Base-by-base conservation (phyloP, 495 filamentous ascomycete genomes). In the Cercophora newfieldiana region DNA sequence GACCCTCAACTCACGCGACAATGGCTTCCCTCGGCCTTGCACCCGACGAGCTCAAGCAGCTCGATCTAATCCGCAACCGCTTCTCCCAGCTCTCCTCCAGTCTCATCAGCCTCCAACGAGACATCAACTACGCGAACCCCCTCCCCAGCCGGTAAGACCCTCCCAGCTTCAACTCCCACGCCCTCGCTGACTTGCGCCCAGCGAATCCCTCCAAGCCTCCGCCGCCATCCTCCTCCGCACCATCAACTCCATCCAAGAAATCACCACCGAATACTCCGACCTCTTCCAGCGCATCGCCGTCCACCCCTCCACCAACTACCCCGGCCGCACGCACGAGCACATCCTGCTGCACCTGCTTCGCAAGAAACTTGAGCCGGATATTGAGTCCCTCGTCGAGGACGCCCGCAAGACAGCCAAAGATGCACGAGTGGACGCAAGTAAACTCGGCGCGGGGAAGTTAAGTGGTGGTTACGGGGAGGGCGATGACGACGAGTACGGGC, bases 311-410 rank as follows among this genome's bases (percentile, higher is more conserved):
- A 90, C 92, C 5, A 86, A 87, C 61, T 94, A 89, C 77, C 91
- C 91, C 10, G 86, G 89, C 12, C 87, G 87, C 50, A 88, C 85
- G 10, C 86, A 94, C 71, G 86, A 89, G 54, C 76, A 70, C 50
- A 77, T 88, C 4, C 84, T 94, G 1, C 75, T 83, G 7, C 81
- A 86, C 61, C 78, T 96, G 1, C 78, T 95, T 22, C 87, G 92
- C 21, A 95, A 94, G 77, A 94, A 94, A 74, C 84, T 90, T 22
- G 90, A 94, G 59, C 90, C 91, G 3, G 80, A 84, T 3, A 87
- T 92, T 26, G 90, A 92, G 66, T 85, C 85, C 30, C 90, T 87
- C 83, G 87, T 94, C 16, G 86, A 86, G 8, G 81, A 88, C 48
- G 89, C 88, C 7, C 83, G 85, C 4, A 73, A 71, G 7, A 71